Evolutionary conservation across 352 stramenopile genomes (phyloP), one percentile per base, ranked within the genome.

Genomic region (Phytophthora pistaciae): DNA sequence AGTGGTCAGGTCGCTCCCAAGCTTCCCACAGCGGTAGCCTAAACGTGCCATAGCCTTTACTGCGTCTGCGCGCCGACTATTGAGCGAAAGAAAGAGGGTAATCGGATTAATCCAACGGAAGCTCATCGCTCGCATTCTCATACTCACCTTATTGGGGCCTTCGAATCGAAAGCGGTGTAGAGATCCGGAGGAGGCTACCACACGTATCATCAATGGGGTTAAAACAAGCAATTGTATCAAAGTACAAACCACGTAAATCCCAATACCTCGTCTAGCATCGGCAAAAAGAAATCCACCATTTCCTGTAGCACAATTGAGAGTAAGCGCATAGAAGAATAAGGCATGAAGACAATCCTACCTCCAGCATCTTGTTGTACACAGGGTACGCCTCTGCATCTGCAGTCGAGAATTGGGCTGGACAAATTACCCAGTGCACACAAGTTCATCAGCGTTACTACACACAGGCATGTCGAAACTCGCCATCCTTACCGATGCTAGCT

Each of bases 241-340:
- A n/a, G 16, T 44, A 36, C 29, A n/a, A 44, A 44, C 14, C 4
- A 46, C 6, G 6, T 23, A n/a, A 9, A 11, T 8, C 18, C 27
- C 33, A 40, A n/a, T 62, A 93, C 88, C 81, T 95, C 83, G 42
- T 95, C 88, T 20, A 95, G 87, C 79, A 95, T 92, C 11, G 88
- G 88, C 13, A 88, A 72, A 59, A 94, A 95, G 64, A 94, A 94
- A 31, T 92, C 74, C 27, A 95, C 88, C 77, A 95, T 91, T 33
- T 64, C 79, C 88, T 95, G 61, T 16, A 64, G 10, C 18, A 50
- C 5, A 9, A 23, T 50, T 23, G 10, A 11, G 6, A 48, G 13
- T n/a, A 48, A 48, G 36, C 16, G 9, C 42, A 20, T 21, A 8
- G n/a, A 49, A 18, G 29, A 54, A n/a, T 16, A 54, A 16, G 56